Evolutionary conservation across 768 basidiomycete species (phyloP), one percentile per base, ranked within the genome.

Genomic region (Pleurotus citrinopileatus): DNA sequence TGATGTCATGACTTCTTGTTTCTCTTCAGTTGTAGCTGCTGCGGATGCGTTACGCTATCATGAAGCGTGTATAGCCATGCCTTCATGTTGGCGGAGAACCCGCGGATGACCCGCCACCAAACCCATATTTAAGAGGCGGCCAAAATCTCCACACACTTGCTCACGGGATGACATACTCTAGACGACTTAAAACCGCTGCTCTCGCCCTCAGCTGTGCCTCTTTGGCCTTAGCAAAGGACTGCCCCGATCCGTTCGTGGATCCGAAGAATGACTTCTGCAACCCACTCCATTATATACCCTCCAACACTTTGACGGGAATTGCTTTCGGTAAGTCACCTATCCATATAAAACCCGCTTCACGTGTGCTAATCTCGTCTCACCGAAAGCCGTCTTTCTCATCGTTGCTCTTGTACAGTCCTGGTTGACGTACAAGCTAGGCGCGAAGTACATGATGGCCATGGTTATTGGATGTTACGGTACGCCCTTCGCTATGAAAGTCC

Each of bases 391-490:
- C 17, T 54, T 70, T 17, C 26, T 67, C 9, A 3, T 57, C 8
- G 54, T 60, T n/a, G 73, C 68, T 26, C 43, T 75, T n/a, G 44
- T 57, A 3, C 73, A 74, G 47, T 63, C 69, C 3, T 66, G 59
- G 36, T 62, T 62, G 29, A 65, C 63, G 23, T 61, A 56, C 43
- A 63, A 63, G 27, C 67, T 65, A 25, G 69, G 73, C 6, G 65
- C 70, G 4, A 68, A 60, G 43, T 77, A 62, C 56, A 80, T 79
- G 78, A 54, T 73, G 5, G 53, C 62, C 28, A 73, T 80, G 67
- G 60, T 69, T 15, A 66, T 81, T 29, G 79, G 79, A 20, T 70
- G 65, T 25, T 73, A 70, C 58, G 67, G 77, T 70, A 47, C 50
- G 75, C 65, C 6, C 9, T 26, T 10, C 19, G n/a, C 2, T 27